These are phyloP conservation scores for Rhynchospora tenuis DNA, from an alignment of 176 grass and related monocot species.

Conservation along the genomic window DNA sequence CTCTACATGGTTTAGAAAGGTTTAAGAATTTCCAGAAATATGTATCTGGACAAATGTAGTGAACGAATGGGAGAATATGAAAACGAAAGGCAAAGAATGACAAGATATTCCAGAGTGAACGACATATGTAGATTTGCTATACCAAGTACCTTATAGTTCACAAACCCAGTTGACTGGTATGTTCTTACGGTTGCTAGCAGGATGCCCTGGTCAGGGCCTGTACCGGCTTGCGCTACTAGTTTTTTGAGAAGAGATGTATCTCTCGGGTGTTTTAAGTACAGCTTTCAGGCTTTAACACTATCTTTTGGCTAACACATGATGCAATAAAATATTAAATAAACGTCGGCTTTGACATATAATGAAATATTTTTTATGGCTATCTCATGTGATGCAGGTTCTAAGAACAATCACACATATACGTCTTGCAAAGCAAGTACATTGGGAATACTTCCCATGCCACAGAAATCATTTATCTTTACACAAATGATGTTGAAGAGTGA, in stretches of 20 bases:
- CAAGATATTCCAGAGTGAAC: neutral
- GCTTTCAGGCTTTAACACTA: neutral
- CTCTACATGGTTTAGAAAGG: conserved; percentile 24
- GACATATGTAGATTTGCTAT: neutral
- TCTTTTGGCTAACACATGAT: neutral
- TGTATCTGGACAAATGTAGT: neutral
- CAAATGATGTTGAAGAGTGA: neutral
- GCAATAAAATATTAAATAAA: neutral
- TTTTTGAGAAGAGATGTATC: neutral
- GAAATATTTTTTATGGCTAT: neutral
- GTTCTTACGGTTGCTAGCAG: neutral
- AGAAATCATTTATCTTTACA: neutral
- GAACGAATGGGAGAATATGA: neutral
- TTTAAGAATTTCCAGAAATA: neutral
- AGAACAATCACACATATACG: neutral
- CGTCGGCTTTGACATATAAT: neutral
- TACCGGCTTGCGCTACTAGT: neutral
- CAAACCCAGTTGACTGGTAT: neutral
- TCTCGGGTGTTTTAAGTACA: neutral
- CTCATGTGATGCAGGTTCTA: neutral
- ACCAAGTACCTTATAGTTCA: neutral
- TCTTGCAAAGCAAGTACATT: neutral
- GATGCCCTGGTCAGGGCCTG: neutral
- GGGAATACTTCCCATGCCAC: neutral
- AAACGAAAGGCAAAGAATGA: neutral